Evolutionary conservation across 805 yeast genomes (phyloP).

Genomic region (Saccharomycopsis guyanensis): DNA sequence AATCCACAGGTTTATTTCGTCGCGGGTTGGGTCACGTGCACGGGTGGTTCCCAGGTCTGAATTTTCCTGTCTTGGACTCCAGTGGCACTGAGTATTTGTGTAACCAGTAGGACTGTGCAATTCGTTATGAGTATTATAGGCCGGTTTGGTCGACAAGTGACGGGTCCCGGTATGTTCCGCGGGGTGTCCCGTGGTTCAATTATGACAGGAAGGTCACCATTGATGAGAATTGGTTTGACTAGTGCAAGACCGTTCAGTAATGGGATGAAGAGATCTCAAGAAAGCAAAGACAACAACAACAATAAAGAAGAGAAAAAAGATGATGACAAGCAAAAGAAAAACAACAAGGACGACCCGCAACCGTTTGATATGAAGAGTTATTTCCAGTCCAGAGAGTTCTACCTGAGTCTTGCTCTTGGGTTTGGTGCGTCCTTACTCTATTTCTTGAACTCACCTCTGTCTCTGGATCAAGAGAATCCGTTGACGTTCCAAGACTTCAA

Average conservation of each 20-base stretch:
- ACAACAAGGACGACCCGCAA: constrained; percentile 23
- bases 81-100: too few relatives aligned
- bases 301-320: constrained; percentile 22
- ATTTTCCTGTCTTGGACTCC: too few relatives aligned
- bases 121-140: too few relatives aligned
- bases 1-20: too few relatives aligned
- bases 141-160: too few relatives aligned
- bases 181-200: too few relatives aligned
- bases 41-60: too few relatives aligned
- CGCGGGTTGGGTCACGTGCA: too few relatives aligned
- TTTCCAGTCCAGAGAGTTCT: constrained; percentile 36
- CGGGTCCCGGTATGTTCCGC: too few relatives aligned
- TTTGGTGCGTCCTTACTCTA: constrained; percentile 33
- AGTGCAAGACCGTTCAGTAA: background rate
- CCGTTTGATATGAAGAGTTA: constrained; percentile 30
- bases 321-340: constrained; percentile 23
- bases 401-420: constrained; percentile 32
- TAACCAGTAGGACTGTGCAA: too few relatives aligned
- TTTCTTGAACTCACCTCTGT: constrained; percentile 24
- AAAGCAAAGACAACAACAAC: constrained; percentile 18
- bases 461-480: constrained; percentile 24
- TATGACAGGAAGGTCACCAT: too few relatives aligned
- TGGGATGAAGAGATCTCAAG: background rate
- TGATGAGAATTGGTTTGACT: too few relatives aligned
- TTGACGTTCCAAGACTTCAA: constrained; percentile 79